A percentile compares a stretch with the other conserved stretches of the same genome.
These are phyloP conservation scores for Nitzschia palea DNA, from an alignment of 108 stramenopile genomes.

Conservation along the genomic window DNA sequence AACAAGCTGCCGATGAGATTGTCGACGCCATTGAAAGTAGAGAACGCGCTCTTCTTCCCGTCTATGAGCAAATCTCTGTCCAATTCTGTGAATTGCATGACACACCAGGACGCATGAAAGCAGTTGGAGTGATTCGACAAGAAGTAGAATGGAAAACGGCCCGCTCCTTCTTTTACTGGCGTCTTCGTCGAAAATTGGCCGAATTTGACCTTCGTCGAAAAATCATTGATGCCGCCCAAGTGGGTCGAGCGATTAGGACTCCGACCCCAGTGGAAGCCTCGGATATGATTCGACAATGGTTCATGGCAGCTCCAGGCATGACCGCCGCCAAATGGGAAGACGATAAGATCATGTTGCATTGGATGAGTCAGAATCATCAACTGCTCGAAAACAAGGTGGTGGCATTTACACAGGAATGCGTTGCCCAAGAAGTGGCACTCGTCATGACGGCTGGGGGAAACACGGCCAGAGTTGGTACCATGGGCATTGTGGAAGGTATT, in stretches of 20 bases:
- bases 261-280: conserved; percentile 72
- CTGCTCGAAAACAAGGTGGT: conserved; percentile 76
- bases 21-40: conserved; percentile 52
- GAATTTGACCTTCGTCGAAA: conserved; percentile 94
- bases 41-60: conserved; percentile 83
- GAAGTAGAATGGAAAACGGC: conserved; percentile 91
- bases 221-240: conserved; percentile 73
- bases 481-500: conserved; percentile 87
- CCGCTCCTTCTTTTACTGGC: conserved; percentile 95
- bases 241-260: conserved; percentile 73
- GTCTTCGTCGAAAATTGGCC: conserved; percentile 95
- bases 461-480: conserved; percentile 73
- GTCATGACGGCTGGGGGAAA: conserved; percentile 86
- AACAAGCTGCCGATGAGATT: conserved; percentile 30
- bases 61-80: conserved; percentile 95
- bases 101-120: conserved; percentile 98
- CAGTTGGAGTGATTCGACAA: conserved; percentile 94
- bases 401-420: conserved; percentile 65
- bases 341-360: conserved; percentile 78
- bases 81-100: conserved; percentile 99
- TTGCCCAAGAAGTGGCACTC: conserved; percentile 76
- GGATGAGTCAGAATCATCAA: conserved; percentile 79
- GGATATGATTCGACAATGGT: conserved; percentile 82
- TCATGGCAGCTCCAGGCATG: conserved; percentile 63
- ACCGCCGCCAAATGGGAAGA: conserved; percentile 65